Conservation (phyloP, 2,329 filamentous ascomycete species). For the Fusarium veterinarium region DNA sequence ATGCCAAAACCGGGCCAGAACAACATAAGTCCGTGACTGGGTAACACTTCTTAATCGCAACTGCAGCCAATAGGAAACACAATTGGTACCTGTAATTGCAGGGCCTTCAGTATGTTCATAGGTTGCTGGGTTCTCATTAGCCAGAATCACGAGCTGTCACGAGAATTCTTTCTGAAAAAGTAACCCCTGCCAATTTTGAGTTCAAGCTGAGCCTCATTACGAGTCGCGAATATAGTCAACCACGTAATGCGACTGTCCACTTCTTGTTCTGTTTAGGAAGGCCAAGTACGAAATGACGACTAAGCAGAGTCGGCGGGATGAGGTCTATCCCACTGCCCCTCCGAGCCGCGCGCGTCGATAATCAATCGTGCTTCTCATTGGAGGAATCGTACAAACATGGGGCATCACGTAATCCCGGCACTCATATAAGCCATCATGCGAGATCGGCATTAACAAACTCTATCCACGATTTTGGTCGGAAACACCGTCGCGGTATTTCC, state of each 20-base stretch:
- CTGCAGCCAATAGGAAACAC: neutral
- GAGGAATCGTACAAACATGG: neutral
- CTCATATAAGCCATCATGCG: neutral
- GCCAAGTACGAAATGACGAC: neutral
- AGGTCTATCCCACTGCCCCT: neutral
- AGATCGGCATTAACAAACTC: neutral
- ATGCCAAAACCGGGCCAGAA: neutral
- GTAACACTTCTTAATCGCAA: neutral
- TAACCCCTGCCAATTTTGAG: neutral
- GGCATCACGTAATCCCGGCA: neutral
- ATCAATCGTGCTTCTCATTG: neutral
- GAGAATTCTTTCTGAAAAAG: neutral
- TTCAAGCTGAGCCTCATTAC: neutral
- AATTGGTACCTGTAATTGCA: neutral
- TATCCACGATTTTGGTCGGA: neutral
- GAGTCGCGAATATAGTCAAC: neutral
- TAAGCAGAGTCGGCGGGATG: neutral
- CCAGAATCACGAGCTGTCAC: too few species aligned
- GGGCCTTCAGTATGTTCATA: too few species aligned
- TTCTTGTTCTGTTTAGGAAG: neutral
- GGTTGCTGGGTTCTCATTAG: neutral
- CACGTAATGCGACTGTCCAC: accelerated
- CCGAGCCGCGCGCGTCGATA: slow-evolving; percentile 3
- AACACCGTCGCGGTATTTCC: neutral
- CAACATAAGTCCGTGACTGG: too few species aligned